Conservation (phyloP, 1,139 yeast genomes). For the Magnusiomyces clavatus region DNA sequence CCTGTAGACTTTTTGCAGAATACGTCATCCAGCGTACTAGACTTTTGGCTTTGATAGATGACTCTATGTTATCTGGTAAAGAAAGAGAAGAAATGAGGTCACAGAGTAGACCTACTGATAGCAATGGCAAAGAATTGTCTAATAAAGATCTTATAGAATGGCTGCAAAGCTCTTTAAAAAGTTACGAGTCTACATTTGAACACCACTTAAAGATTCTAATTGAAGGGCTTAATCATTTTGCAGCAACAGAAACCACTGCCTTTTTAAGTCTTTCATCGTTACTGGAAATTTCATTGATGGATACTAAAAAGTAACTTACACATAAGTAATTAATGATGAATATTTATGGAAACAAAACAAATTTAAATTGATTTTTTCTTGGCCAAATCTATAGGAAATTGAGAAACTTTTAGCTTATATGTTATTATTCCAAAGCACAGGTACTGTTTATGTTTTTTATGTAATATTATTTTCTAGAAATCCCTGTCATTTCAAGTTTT, state of each 20-base stretch:
- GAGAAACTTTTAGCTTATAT: too few species aligned
- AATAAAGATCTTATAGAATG: slow-evolving; percentile 22
- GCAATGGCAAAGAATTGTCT: slow-evolving; percentile 35
- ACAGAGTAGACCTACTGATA: slow-evolving; percentile 20
- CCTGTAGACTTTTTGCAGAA: slow-evolving; percentile 45
- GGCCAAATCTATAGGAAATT: too few species aligned
- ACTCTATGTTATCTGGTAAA: slow-evolving; percentile 37
- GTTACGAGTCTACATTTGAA: slow-evolving; percentile 49
- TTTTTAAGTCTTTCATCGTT: slow-evolving; percentile 47
- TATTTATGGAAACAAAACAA: too few species aligned
- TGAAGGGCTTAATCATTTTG: slow-evolving; percentile 47
- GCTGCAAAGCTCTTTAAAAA: slow-evolving; percentile 43
- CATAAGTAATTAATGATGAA: too few species aligned
- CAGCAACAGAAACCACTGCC: slow-evolving; percentile 57
- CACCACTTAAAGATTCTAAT: slow-evolving; percentile 48
- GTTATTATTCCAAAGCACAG: too few species aligned
- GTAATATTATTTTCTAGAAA: too few species aligned
- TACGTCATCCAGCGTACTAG: slow-evolving; percentile 50
- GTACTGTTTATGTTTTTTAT: too few species aligned
- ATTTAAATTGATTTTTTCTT: too few species aligned
- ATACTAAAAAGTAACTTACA: background rate
- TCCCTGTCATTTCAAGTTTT: too few species aligned
- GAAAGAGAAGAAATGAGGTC: slow-evolving; percentile 37
- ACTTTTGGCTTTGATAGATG: slow-evolving; percentile 47
- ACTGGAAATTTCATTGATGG: slow-evolving; percentile 33